Base-by-base conservation (phyloP, 495 filamentous ascomycete genomes). In the Talaromyces adpressus region DNA sequence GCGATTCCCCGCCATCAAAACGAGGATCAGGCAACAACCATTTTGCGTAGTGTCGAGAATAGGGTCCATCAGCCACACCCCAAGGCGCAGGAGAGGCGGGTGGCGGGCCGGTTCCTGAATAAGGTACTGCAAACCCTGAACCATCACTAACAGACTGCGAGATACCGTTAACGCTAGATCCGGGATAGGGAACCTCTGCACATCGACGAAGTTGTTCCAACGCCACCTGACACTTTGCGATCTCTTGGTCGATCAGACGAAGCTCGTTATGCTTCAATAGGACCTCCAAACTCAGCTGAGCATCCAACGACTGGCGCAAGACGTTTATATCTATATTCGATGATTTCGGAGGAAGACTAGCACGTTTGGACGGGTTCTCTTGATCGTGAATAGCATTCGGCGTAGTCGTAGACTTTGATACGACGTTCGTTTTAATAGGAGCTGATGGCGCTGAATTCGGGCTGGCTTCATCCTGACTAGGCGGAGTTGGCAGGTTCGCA, bases 141-240 rank as follows among this genome's bases (percentile, higher is more conserved):
- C 92, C 92, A 61, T 78, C 81, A 72, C 83, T 88, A 65, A 94
- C 82, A 65, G 89, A 82, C 66, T 84, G 70, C 47, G 77, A 79
- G 72, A 85, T 78, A 53, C 85, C 85, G 60, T 84, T 76, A 34
- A 83, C 81, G n/a, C 77, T 81, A 18, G 84, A 86, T 32, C 85
- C 84, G 39, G 92, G 91, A 73, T 90, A 97, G 6, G 94, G 93
- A 59, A 96, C 91, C 68, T 97, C 79, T 67, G 91, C 85, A 70
- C 92, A 97, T 61, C 94, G 88, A 63, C 94, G 89, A 56, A 98
- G 82, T 73, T 98, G 94, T 75, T 98, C 94, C 66, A 97, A 82
- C n/a, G 92, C 90, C 67, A 92, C 79, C 80, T 97, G 92, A 68
- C 93, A 97, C 80, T 96, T 97, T 67, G 91, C 92, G 64, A 98